Evolutionary conservation across 495 filamentous ascomycete genomes (phyloP).

Genomic region (Aspergillus sclerotioniger): DNA sequence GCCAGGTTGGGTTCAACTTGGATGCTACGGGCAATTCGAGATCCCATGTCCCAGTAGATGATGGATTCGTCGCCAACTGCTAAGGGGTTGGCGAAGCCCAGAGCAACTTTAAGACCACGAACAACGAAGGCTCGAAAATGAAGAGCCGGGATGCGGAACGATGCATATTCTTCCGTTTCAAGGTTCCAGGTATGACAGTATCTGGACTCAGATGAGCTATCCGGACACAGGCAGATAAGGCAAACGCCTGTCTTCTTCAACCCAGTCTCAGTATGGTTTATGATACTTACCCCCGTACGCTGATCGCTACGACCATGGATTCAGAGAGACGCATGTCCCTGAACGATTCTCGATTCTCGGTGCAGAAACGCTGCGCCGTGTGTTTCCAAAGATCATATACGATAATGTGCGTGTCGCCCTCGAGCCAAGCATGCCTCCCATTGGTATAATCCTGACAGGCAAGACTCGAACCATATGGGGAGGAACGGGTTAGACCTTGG

Average conservation of each 20-base stretch:
- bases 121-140: conserved; percentile 13
- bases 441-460: conserved; percentile 22
- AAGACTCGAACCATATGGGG: not conserved
- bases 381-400: conserved; percentile 19
- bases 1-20: conserved; percentile 6
- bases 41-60: conserved; percentile 26
- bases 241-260: not conserved
- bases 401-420: conserved; percentile 8
- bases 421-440: conserved; percentile 27
- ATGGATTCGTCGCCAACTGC: conserved; percentile 5
- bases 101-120: conserved; percentile 19
- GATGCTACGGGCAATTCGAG: conserved; percentile 19
- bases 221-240: not conserved
- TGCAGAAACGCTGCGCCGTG: conserved; percentile 19
- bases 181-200: conserved; percentile 35
- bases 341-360: conserved; percentile 31
- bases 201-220: conserved; percentile 12
- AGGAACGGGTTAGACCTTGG: not conserved
- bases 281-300: conserved; percentile 24
- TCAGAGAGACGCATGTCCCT: conserved; percentile 19
- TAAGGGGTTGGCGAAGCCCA: conserved; percentile 11
- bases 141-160: conserved; percentile 25
- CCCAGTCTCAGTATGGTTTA: not conserved
- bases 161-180: conserved; percentile 17
- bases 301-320: conserved; percentile 25